Evolutionary conservation across 495 filamentous ascomycete genomes (phyloP), one percentile per base, ranked within the genome.

Genomic region (Margaritispora aquatica): DNA sequence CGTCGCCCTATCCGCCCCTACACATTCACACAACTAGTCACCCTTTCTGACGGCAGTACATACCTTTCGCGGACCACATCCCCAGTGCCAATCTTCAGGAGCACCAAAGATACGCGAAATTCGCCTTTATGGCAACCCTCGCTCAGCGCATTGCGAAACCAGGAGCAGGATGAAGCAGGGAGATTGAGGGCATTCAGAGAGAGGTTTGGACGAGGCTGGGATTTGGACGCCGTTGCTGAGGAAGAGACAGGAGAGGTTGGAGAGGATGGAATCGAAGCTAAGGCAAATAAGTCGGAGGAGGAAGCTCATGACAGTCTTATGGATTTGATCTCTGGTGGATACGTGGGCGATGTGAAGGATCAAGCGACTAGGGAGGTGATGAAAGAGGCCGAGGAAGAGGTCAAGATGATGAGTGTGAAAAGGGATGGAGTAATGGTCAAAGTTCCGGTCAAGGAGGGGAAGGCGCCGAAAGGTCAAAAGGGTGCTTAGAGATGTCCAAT

Each of bases 101-200:
- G 79, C 54, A 84, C 80, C 44, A 91, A 93, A 71, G 94, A 98
- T 79, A 87, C 84, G 49, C 84, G 89, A 63, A 98, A 97, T 78
- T 83, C 89, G 59, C 75, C 86, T 2, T 72, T 96, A 26, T 98
- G 94, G 94, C 94, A 97, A 70, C 95, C 94, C 1, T 82, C 77
- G 34, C 81, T 84, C 59, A 82, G 84, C 69, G 84, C 86, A 55
- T 74, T 98, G 70, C 74, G 85, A 68, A 95, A 92, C 67, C 80
- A 97, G 55, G 95, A 97, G 73, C 84, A 93, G 60, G 94, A 98
- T 69, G 94, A 97, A 83, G 95, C 94, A 22, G 94, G 94, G 26
- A 85, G 88, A 67, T 72, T 98, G 65, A 85, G 83, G 52, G 88
- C 89, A 34, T 98, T 98, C 78, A 77, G 94, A 54, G 79, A 80